These are phyloP conservation scores for Beverwykella pulmonaria DNA, from an alignment of 495 filamentous ascomycete species.

Conservation along the genomic window DNA sequence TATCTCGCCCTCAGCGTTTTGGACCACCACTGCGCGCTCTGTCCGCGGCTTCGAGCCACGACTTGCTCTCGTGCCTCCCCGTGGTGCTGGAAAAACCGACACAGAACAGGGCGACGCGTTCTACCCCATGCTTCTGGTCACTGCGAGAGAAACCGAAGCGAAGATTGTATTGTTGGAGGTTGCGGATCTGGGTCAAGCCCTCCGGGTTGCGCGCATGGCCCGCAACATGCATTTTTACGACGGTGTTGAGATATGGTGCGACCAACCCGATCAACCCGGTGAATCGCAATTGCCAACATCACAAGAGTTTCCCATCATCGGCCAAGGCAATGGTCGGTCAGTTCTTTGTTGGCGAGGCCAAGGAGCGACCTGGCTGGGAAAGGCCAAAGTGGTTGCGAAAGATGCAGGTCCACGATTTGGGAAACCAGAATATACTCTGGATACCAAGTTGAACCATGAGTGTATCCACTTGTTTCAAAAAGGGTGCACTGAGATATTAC, in stretches of 20 bases:
- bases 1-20: constrained; percentile 66
- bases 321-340: constrained; percentile 33
- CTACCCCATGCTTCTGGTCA: constrained; percentile 56
- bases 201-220: constrained; percentile 32
- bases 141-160: constrained; percentile 46
- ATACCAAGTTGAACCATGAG: no score
- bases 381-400: not conserved
- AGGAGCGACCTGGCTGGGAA: constrained; percentile 24
- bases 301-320: constrained; percentile 22
- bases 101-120: constrained; percentile 58
- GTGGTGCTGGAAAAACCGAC: not conserved
- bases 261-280: constrained; percentile 38
- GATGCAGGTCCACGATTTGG: not conserved
- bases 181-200: constrained; percentile 54
- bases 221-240: constrained; percentile 38
- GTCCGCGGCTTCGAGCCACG: constrained; percentile 81
- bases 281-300: not conserved
- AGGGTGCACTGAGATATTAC: not conserved
- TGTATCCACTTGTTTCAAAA: not conserved
- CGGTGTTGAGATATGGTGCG: constrained; percentile 58
- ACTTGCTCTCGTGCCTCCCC: constrained; percentile 71
- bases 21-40: constrained; percentile 58
- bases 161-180: constrained; percentile 61
- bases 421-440: not conserved
- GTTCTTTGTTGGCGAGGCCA: constrained; percentile 35